Percentiles rank a stretch among this genome's conserved stretches.
phyloP scores from a whole-genome alignment of 768 basidiomycete species.

The Boletus fagicola region DNA sequence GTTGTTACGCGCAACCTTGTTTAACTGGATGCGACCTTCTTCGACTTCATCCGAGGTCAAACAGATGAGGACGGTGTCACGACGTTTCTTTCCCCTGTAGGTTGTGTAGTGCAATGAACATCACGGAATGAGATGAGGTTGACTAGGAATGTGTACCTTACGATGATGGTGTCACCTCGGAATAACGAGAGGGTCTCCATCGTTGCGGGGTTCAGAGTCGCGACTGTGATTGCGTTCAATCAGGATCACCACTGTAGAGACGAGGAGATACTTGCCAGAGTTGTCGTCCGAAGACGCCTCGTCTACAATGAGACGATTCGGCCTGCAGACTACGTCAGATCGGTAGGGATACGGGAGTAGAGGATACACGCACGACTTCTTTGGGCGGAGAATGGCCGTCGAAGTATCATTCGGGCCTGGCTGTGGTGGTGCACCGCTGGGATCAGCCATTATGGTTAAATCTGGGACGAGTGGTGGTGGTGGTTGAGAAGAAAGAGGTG shows the following conservation, averaged over 20 bases:
- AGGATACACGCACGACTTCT: constrained; percentile 85
- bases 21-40: constrained; percentile 96
- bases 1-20: constrained; percentile 99
- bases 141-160: constrained; percentile 55
- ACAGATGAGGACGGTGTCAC: constrained; percentile 96
- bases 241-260: constrained; percentile 12
- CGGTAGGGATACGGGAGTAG: constrained; percentile 6
- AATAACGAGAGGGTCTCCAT: constrained; percentile 95
- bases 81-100: constrained; percentile 90
- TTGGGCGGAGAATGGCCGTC: constrained; percentile 92
- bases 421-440: constrained; percentile 77
- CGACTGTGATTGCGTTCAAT: constrained; percentile 50
- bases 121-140: not conserved
- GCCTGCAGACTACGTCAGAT: constrained; percentile 49
- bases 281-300: constrained; percentile 95
- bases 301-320: constrained; percentile 96
- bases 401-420: constrained; percentile 89
- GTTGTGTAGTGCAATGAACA: constrained; percentile 4
- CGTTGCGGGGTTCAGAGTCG: constrained; percentile 91
- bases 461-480: constrained; percentile 8
- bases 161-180: constrained; percentile 95
- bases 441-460: constrained; percentile 59
- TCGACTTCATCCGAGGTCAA: constrained; percentile 95
- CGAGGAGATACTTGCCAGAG: constrained; percentile 59
- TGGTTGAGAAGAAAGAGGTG: constrained; percentile 14